A percentile compares a stretch with the other conserved stretches of the same genome.
Conservation (phyloP, 78 protist species). For the Dictyostelium brefeldianum region DNA sequence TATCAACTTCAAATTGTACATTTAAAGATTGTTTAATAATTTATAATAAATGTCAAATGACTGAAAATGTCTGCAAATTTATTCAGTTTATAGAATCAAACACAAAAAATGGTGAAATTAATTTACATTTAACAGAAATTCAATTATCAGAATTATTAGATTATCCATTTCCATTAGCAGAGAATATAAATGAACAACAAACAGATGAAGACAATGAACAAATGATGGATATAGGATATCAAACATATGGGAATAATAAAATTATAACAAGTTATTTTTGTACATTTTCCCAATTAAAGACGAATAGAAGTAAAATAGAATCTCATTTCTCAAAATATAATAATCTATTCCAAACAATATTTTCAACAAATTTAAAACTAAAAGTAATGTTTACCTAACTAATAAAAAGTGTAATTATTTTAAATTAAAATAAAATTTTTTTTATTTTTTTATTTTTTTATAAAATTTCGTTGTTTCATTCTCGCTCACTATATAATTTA, state of each 20-base stretch:
- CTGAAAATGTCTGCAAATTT: not conserved
- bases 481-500: not conserved
- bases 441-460: too few relatives aligned
- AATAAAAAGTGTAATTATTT: not conserved
- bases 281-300: not conserved
- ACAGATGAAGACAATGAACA: not conserved
- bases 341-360: not conserved
- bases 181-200: not conserved
- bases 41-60: not conserved
- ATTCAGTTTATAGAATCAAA: not conserved
- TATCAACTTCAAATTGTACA: not conserved
- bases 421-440: not conserved
- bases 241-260: not conserved
- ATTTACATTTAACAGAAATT: not conserved
- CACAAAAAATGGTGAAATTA: not conserved
- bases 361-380: not conserved
- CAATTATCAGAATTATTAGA: not conserved
- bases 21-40: not conserved
- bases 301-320: not conserved
- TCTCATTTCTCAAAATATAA: not conserved
- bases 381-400: not conserved
- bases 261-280: not conserved
- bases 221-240: constrained; percentile 4
- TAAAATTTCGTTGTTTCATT: too few relatives aligned
- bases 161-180: not conserved